Evolutionary conservation across 192 early-diverging fungal species (phyloP).

Genomic region (Backusella westeae): DNA sequence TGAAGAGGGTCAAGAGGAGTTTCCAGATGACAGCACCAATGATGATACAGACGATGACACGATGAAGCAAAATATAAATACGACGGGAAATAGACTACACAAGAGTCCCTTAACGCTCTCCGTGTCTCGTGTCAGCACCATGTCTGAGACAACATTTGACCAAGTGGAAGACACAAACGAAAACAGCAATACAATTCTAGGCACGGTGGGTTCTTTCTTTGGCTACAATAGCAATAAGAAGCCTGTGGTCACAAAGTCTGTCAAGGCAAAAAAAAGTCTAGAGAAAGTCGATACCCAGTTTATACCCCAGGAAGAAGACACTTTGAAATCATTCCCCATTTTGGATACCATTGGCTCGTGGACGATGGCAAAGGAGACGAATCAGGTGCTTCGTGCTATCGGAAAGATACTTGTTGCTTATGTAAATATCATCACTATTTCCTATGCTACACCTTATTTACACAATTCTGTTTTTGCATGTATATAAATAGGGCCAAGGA

Average conservation of each 20-base stretch:
- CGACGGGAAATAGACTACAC: neutral
- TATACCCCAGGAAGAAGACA: conserved; percentile 25
- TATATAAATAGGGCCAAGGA: conserved; percentile 57
- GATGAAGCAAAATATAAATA: neutral
- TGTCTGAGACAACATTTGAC: neutral
- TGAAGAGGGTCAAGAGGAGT: conserved; percentile 11
- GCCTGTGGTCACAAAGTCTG: neutral
- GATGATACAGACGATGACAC: neutral
- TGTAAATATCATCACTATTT: conserved; percentile 8
- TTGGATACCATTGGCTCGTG: conserved; percentile 35
- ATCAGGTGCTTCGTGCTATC: conserved; percentile 32
- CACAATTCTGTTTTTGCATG: neutral
- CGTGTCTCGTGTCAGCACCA: neutral
- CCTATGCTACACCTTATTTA: too few species aligned
- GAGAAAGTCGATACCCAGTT: neutral
- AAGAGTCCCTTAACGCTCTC: conserved; percentile 8
- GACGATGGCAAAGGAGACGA: conserved; percentile 39
- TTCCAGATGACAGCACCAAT: conserved; percentile 18
- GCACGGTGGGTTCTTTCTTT: conserved; percentile 1
- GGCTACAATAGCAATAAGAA: neutral
- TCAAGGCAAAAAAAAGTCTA: neutral
- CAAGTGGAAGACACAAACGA: neutral
- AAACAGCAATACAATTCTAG: neutral
- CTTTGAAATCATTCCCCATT: conserved; percentile 31
- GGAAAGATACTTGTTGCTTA: conserved; percentile 35